Evolutionary conservation across 2,329 filamentous ascomycete genomes (phyloP), one percentile per base, ranked within the genome.

Genomic region (Fusarium sp.): DNA sequence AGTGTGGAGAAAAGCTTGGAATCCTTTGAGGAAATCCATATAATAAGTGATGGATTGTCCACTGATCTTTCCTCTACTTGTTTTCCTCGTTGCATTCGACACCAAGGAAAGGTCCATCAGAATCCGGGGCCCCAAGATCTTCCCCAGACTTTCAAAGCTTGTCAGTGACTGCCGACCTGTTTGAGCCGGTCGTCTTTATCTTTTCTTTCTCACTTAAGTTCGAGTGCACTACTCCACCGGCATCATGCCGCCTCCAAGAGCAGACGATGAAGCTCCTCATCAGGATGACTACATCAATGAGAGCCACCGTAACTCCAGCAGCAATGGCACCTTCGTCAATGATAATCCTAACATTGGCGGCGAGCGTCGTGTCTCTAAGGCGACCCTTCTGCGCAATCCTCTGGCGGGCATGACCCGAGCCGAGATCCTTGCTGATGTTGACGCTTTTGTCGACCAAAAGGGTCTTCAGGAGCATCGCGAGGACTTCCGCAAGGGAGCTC

Each of bases 401-500:
- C 60, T 80, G 3, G 58, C 61, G 3, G 76, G 78, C 0, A 60
- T 79, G 70, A 78, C 68, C 5, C 59, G 69, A 3, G 74, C 77
- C 1, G 73, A 78, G 48, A 16, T 80, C 3, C 55, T 80, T 3
- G 72, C 72, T 1, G 80, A 82, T 9, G 81, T 80, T 5, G 76
- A 80, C 30, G 47, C 58, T 3, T 83, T 83, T 51, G 76, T 80
- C n/a, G 67, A 77, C 4, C 66, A 74, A 25, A 78, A 74, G 49
- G 80, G 79, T 3, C 74, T 83, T 1, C 30, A 55, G 1, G 78
- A 80, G 7, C 66, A 81, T 23, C 73, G 77, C 1, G 79, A 81
- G 16, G 83, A 83, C 23, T 89, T 89, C 72, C 81, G 81, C 41
- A 78, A 85, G 51, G 86, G 86, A 9, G 86, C 85, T 6, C 78